Evolutionary conservation across 192 early-diverging fungal species (phyloP), one percentile per base, ranked within the genome.

Genomic region (Kappamyces sp.): DNA sequence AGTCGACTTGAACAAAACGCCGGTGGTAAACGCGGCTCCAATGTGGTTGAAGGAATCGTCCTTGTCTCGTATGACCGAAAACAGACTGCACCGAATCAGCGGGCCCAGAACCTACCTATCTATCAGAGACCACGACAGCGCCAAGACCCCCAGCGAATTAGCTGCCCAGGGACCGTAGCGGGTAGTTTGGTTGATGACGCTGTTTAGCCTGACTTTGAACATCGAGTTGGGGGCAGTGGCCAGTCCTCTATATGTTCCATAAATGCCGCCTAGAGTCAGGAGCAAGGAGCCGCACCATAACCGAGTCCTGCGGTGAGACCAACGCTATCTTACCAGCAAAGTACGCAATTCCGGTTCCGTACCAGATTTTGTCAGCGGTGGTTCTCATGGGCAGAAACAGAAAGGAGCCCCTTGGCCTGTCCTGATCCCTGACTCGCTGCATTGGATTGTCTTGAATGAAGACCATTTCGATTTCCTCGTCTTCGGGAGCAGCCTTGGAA

Each of bases 311-410:
- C 11, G 5, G 4, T 5, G 12, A 9, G 55, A 35, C 15, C 8
- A 49, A 54, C 42, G 8, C 2, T 54, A 5, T 41, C 50, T 37
- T 64, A 73, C 77, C 79, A 33, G 61, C 47, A 4, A 80, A 47
- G 54, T 83, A 83, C 5, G 74, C 75, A 9, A 65, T 62, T 1
- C 80, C 80, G 22, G 71, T 73, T 2, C 76, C 76, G 52, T 83
- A 83, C 31, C 70, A 52, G 49, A 79, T 53, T 42, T 79, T 78
- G 60, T 83, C 76, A 45, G 54, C 71, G 48, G 61, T 59, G 5
- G 74, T 81, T 38, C 80, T 50, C 80, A 83, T 83, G 7, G 80
- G 80, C 42, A 83, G 46, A 11, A 77, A 77, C 9, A 74, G 75
- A 57, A 79, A 74, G 5, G 63, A 65, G 1, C 80, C 80, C 4